These are phyloP conservation scores for Echria macrotheca DNA, from an alignment of 495 filamentous ascomycete species.

Conservation along the genomic window DNA sequence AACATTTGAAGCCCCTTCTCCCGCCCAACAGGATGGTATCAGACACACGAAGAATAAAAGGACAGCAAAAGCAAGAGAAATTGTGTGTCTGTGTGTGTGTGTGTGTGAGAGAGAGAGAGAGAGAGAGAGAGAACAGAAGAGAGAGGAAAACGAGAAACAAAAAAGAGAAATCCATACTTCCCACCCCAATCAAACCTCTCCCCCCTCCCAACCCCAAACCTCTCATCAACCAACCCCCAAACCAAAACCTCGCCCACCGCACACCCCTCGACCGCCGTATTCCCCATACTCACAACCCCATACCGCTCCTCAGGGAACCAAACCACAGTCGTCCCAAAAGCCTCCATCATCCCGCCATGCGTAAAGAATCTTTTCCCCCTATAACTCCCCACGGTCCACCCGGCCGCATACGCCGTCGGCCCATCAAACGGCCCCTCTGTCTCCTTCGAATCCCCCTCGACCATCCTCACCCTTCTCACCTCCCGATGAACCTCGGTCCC, in stretches of 20 bases:
- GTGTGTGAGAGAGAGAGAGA: too few relatives aligned
- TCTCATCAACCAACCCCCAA: conserved; percentile 39
- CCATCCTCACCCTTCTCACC: conserved; percentile 32
- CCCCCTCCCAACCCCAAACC: conserved; percentile 26
- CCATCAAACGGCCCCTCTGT: conserved; percentile 18
- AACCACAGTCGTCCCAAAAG: conserved; percentile 38
- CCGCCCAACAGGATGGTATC: too few relatives aligned
- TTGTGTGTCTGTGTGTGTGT: too few relatives aligned
- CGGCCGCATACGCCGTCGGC: conserved; percentile 36
- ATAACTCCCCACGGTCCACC: conserved; percentile 41
- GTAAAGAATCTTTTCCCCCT: conserved; percentile 37
- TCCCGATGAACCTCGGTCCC: conserved; percentile 31
- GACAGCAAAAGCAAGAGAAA: neutral
- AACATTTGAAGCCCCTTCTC: too few relatives aligned
- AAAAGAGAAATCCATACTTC: conserved; percentile 12
- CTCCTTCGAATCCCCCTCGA: conserved; percentile 20
- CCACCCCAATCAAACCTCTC: conserved; percentile 28
- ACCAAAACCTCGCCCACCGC: conserved; percentile 24
- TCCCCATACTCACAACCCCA: conserved; percentile 43
- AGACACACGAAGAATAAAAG: too few relatives aligned
- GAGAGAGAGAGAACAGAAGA: too few relatives aligned
- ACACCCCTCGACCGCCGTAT: conserved; percentile 33
- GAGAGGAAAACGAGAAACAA: too few relatives aligned
- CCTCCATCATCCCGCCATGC: conserved; percentile 43
- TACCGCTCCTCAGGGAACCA: conserved; percentile 43